Conservation (phyloP, 257 asterid species). For the Linderniella brevidens region DNA sequence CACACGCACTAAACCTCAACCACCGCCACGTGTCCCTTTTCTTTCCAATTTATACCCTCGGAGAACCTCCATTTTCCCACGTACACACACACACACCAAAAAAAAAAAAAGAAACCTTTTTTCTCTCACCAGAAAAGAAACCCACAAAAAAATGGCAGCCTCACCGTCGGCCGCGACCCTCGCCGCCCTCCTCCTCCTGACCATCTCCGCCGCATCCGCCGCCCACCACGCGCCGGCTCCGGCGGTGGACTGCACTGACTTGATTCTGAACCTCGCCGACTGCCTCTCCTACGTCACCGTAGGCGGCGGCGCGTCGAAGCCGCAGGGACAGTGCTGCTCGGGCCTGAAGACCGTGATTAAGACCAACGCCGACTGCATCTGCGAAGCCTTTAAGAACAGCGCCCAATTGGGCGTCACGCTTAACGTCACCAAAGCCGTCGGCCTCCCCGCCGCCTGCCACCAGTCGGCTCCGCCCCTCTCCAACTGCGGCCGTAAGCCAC, state of each 20-base stretch:
- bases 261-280: constrained; percentile 54
- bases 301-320: constrained; percentile 46
- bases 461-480: constrained; percentile 53
- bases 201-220: constrained; percentile 11
- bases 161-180: too few relatives aligned
- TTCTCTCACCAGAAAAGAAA: too few relatives aligned
- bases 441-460: constrained; percentile 76
- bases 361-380: constrained; percentile 54
- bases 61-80: too few relatives aligned
- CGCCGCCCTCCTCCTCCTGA: too few relatives aligned
- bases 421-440: constrained; percentile 54
- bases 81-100: too few relatives aligned
- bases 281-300: constrained; percentile 55
- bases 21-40: too few relatives aligned
- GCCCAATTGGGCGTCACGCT: constrained; percentile 70
- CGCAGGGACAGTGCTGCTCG: constrained; percentile 60
- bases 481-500: constrained; percentile 55
- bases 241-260: constrained; percentile 49
- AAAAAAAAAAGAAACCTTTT: too few relatives aligned
- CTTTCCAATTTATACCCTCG: too few relatives aligned
- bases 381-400: constrained; percentile 64
- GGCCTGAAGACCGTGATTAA: constrained; percentile 67
- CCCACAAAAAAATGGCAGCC: too few relatives aligned
- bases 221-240: constrained; percentile 56
- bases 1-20: too few relatives aligned